Evolutionary conservation across 2,329 filamentous ascomycete species (phyloP).

Genomic region (Neospermospora avenae): DNA sequence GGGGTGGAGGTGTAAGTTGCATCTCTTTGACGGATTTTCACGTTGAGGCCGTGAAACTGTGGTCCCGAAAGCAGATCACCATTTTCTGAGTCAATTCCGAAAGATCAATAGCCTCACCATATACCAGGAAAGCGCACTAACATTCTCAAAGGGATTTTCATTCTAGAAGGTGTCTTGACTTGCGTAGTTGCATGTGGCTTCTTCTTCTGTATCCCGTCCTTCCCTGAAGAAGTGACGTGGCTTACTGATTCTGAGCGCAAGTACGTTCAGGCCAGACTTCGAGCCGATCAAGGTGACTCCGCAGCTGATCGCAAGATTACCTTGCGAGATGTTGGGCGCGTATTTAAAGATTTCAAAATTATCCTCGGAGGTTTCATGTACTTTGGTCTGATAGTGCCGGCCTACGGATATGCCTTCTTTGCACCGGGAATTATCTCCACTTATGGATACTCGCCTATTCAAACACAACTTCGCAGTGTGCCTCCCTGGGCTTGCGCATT

Average conservation of each 20-base stretch:
- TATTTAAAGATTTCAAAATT: constrained; percentile 73
- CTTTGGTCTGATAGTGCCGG: constrained; percentile 73
- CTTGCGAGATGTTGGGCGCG: constrained; percentile 53
- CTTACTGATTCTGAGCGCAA: constrained; percentile 64
- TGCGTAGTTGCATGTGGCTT: constrained; percentile 58
- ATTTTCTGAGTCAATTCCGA: no score
- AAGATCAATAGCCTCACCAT: neutral
- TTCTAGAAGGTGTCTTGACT: constrained; percentile 69
- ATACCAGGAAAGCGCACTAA: neutral
- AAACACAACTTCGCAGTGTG: constrained; percentile 49
- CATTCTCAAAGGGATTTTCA: constrained; percentile 59
- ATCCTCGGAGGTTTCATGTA: constrained; percentile 78
- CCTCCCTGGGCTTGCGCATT: constrained; percentile 70
- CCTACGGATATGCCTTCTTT: constrained; percentile 77
- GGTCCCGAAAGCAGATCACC: no score
- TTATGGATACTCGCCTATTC: constrained; percentile 58
- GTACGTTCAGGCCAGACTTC: constrained; percentile 64
- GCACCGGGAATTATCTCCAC: constrained; percentile 67
- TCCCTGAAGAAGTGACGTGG: constrained; percentile 74
- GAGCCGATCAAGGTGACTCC: constrained; percentile 65
- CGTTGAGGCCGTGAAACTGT: no score
- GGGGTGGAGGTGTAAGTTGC: constrained; percentile 66
- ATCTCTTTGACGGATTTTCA: no score
- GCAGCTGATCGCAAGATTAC: constrained; percentile 61
- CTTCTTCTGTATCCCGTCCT: constrained; percentile 69